These are phyloP conservation scores for Tuber aestivum DNA, from an alignment of 495 filamentous ascomycete species.

Conservation along the genomic window DNA sequence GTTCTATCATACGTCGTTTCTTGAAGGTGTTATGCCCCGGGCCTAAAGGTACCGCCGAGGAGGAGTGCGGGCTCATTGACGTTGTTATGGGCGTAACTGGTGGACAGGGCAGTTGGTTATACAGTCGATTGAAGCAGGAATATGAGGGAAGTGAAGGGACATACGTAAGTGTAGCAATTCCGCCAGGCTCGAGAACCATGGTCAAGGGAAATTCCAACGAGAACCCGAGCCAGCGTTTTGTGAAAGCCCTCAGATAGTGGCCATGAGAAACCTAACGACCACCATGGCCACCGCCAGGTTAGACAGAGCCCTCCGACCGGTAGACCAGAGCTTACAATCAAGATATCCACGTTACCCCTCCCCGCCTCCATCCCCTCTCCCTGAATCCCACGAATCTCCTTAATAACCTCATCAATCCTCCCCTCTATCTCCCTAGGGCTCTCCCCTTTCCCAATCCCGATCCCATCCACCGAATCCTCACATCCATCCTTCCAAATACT, in stretches of 20 bases:
- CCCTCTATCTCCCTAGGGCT: constrained; percentile 59
- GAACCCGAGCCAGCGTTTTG: constrained; percentile 76
- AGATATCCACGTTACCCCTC: constrained; percentile 53
- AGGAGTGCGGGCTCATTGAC: constrained; percentile 66
- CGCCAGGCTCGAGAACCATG: constrained; percentile 73
- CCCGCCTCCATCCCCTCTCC: constrained; percentile 49
- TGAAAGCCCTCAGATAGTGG: constrained; percentile 82
- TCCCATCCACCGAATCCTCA: constrained; percentile 50
- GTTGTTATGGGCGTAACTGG: constrained; percentile 62
- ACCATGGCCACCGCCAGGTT: neutral
- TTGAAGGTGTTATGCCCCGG: neutral
- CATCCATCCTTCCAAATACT: constrained; percentile 86
- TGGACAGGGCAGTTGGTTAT: constrained; percentile 19
- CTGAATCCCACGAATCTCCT: constrained; percentile 62
- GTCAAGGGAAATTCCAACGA: constrained; percentile 59
- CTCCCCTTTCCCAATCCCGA: constrained; percentile 35
- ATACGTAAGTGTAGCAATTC: constrained; percentile 73
- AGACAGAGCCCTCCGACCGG: neutral
- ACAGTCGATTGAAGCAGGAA: neutral
- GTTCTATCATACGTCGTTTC: neutral
- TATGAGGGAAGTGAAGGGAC: constrained; percentile 18
- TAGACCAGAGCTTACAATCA: constrained; percentile 51
- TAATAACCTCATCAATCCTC: constrained; percentile 69
- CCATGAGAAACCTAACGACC: constrained; percentile 55
- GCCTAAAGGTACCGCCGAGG: constrained; percentile 51